Conservation (phyloP, 495 filamentous ascomycete species). For the Podospora anserina region DNA sequence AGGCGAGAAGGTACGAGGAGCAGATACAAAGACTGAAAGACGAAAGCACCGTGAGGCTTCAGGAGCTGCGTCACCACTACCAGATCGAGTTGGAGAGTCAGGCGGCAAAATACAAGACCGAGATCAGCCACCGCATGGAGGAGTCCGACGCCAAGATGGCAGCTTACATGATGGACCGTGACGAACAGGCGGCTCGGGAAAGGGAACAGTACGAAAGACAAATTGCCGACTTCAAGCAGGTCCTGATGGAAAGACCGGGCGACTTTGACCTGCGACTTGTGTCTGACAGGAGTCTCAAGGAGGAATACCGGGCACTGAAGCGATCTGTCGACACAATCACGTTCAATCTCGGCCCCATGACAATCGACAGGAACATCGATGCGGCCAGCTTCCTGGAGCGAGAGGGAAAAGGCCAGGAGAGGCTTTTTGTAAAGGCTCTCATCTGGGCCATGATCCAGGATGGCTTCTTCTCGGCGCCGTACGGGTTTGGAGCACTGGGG, state of each 20-base stretch:
- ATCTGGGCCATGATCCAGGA: conserved; percentile 30
- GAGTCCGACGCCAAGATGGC: not conserved
- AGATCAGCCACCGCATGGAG: not conserved
- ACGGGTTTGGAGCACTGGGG: conserved; percentile 33
- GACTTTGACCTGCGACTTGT: not conserved
- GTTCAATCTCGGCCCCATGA: not conserved
- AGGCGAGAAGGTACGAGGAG: not conserved
- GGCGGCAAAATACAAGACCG: not conserved
- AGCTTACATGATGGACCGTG: not conserved
- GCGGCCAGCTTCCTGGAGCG: conserved; percentile 4
- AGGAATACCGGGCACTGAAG: not conserved
- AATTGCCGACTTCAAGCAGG: not conserved
- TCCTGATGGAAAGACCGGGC: not conserved
- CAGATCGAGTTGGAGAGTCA: too few relatives aligned
- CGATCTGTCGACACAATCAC: conserved; percentile 2
- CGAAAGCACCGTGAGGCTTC: not conserved
- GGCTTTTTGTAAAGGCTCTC: conserved; percentile 24
- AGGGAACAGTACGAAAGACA: not conserved
- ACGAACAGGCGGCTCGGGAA: not conserved
- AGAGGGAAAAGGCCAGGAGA: conserved; percentile 12
- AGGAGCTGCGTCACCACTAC: too few relatives aligned
- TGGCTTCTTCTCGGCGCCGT: conserved; percentile 33
- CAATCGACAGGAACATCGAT: not conserved
- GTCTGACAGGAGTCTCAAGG: not conserved
- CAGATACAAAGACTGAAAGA: not conserved